Evolutionary conservation across 805 yeast genomes (phyloP).

Genomic region (Sugiyamaella qingdaonensis): DNA sequence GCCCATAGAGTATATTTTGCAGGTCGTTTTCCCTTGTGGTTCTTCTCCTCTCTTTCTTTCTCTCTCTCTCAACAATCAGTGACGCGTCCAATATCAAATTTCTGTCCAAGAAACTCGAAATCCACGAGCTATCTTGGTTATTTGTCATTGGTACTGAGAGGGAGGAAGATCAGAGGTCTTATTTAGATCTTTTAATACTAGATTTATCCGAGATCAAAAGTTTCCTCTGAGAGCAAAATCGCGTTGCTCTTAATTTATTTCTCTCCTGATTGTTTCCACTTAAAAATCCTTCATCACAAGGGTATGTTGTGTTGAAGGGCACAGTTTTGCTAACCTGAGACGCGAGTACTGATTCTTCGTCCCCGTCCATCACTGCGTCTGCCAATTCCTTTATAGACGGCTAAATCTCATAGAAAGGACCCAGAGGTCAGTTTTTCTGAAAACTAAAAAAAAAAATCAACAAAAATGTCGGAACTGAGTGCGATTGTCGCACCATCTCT

Average conservation of each 20-base stretch:
- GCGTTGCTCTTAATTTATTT: not conserved
- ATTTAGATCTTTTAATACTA: not conserved
- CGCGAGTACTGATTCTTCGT: not conserved
- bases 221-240: not conserved
- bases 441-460: not conserved
- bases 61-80: not conserved
- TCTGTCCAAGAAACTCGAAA: not conserved
- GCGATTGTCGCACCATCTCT: slow-evolving; percentile 39
- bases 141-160: slow-evolving; percentile 1
- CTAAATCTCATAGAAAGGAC: too few species aligned
- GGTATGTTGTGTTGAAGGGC: not conserved
- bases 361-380: slow-evolving; percentile 1
- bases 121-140: not conserved
- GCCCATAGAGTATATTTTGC: slow-evolving; percentile 4
- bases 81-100: slow-evolving; percentile 1
- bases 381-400: not conserved
- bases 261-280: not conserved
- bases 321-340: not conserved
- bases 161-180: slow-evolving; percentile 3
- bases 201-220: not conserved
- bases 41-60: slow-evolving; percentile 9
- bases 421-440: not conserved
- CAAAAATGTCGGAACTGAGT: not conserved
- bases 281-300: not conserved
- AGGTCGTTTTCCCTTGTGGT: slow-evolving; percentile 6